Percentiles rank a stretch among this genome's conserved stretches.
Evolutionary conservation across 768 basidiomycete species (phyloP).

Genomic region (Lepiota brunneoincarnata): DNA sequence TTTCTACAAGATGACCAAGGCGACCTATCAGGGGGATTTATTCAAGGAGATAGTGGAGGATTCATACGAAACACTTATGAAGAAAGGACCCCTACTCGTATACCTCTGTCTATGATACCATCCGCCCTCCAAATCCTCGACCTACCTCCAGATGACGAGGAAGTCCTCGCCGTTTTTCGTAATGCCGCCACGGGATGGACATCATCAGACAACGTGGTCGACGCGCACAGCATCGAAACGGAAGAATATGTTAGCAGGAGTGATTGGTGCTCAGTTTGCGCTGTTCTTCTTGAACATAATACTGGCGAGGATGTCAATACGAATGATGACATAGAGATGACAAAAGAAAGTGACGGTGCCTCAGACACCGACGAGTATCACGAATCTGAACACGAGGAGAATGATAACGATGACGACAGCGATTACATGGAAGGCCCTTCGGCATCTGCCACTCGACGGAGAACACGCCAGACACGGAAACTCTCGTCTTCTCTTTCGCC

Average conservation of each 20-base stretch:
- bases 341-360: not conserved
- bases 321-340: constrained; percentile 13
- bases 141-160: constrained; percentile 69
- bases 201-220: constrained; percentile 19
- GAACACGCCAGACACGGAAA: constrained; percentile 10
- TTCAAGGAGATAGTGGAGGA: constrained; percentile 24
- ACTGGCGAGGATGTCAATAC: constrained; percentile 22
- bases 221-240: constrained; percentile 13
- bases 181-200: constrained; percentile 78
- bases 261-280: constrained; percentile 82
- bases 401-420: constrained; percentile 23
- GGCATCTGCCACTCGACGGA: constrained; percentile 19
- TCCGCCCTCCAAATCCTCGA: constrained; percentile 60
- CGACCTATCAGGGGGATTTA: constrained; percentile 15
- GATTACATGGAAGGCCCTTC: constrained; percentile 22
- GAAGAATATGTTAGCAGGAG: constrained; percentile 49
- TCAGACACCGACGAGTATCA: constrained; percentile 20
- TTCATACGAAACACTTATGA: constrained; percentile 25
- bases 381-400: constrained; percentile 25
- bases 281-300: constrained; percentile 58
- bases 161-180: constrained; percentile 67
- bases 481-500: constrained; percentile 5
- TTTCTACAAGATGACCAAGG: constrained; percentile 13
- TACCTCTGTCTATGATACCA: constrained; percentile 58
- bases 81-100: constrained; percentile 24